These are phyloP conservation scores for Lepidium aucheri DNA, from an alignment of 345 rosid genomes.

Conservation along the genomic window DNA sequence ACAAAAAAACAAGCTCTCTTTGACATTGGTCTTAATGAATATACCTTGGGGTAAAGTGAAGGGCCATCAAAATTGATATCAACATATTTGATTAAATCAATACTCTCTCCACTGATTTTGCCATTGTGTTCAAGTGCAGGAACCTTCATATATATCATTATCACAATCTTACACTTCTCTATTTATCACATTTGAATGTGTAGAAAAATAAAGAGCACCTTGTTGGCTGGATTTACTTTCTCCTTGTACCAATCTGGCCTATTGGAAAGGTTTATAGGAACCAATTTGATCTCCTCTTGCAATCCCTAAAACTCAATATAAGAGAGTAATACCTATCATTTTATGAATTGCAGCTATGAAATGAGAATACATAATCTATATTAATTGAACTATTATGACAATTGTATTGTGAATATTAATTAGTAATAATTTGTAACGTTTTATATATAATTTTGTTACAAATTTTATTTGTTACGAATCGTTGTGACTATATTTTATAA, in stretches of 20 bases:
- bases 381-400: too few relatives aligned
- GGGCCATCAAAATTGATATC: slow-evolving; percentile 77
- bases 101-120: slow-evolving; percentile 69
- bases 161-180: too few relatives aligned
- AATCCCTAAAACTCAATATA: slow-evolving; percentile 59
- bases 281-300: slow-evolving; percentile 69
- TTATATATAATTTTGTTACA: too few relatives aligned
- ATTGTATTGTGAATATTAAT: too few relatives aligned
- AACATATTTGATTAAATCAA: slow-evolving; percentile 64
- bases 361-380: too few relatives aligned
- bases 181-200: too few relatives aligned
- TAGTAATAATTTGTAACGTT: too few relatives aligned
- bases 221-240: slow-evolving; percentile 68
- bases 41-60: slow-evolving; percentile 61
- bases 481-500: too few relatives aligned
- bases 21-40: slow-evolving; percentile 5
- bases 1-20: slow-evolving; percentile 2
- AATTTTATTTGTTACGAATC: too few relatives aligned
- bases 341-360: too few relatives aligned
- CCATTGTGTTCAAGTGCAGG: slow-evolving; percentile 82
- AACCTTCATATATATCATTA: slow-evolving; percentile 38
- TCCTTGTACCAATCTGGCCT: slow-evolving; percentile 86
- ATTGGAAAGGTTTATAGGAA: slow-evolving; percentile 54
- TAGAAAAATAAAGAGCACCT: slow-evolving; percentile 35
- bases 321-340: too few relatives aligned